These are phyloP conservation scores for Phytopythium kandeliae DNA, from an alignment of 352 stramenopile genomes.

Conservation along the genomic window DNA sequence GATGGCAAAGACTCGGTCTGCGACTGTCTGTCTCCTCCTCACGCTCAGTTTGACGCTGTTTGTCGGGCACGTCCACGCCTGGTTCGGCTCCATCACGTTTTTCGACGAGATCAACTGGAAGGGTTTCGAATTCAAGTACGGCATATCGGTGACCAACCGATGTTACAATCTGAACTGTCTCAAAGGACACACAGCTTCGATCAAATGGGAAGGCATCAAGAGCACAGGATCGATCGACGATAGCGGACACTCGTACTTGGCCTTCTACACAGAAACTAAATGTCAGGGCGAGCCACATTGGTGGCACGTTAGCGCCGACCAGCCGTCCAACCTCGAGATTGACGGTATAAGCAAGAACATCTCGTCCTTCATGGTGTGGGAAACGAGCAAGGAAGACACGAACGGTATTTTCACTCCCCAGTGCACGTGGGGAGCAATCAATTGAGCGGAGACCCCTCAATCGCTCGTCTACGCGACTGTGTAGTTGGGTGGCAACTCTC, in stretches of 20 bases:
- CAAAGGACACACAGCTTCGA: conserved; percentile 11
- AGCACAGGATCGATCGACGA: neutral
- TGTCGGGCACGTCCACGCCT: conserved; percentile 9
- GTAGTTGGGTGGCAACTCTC: too few relatives aligned
- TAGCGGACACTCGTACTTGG: conserved; percentile 9
- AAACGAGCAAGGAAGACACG: conserved; percentile 8
- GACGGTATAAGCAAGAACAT: too few relatives aligned
- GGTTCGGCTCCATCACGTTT: conserved; percentile 15
- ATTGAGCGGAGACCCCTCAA: too few relatives aligned
- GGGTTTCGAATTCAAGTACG: conserved; percentile 1
- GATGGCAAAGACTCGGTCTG: too few relatives aligned
- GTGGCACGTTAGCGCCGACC: conserved; percentile 3
- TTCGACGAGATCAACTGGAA: conserved; percentile 9
- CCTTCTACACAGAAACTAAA: conserved; percentile 16
- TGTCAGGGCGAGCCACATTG: conserved; percentile 8
- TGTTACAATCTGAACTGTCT: conserved; percentile 23
- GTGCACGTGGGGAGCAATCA: too few relatives aligned
- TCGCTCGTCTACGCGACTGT: too few relatives aligned
- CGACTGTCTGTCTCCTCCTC: too few relatives aligned
- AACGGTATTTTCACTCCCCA: too few relatives aligned
- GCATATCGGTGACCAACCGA: conserved; percentile 2
- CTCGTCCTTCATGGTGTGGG: conserved; percentile 28
- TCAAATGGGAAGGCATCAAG: conserved; percentile 10
- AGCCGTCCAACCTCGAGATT: conserved; percentile 17
- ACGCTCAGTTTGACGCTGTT: neutral